Conservation (phyloP, 129 eudicot genomes). For the Kitagawia praeruptora region DNA sequence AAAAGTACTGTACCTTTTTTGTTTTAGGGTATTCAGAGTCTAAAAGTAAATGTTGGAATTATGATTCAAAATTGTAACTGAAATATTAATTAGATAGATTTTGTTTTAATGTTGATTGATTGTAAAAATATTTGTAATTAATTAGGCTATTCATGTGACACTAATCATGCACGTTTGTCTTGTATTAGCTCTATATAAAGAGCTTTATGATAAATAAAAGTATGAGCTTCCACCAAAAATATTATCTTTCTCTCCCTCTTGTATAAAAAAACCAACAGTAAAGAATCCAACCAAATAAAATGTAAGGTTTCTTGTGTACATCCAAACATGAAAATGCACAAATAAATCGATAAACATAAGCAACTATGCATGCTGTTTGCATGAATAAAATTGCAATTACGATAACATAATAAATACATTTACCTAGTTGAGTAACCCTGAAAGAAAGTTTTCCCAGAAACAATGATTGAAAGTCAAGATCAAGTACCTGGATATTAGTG, state of each 20-base stretch:
- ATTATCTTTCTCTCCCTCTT: too few species aligned
- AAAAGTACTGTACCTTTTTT: not conserved
- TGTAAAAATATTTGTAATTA: too few species aligned
- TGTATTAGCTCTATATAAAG: too few species aligned
- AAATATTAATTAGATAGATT: too few species aligned
- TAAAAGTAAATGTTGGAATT: not conserved
- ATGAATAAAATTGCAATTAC: not conserved
- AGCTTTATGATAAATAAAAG: too few species aligned
- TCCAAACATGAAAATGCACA: not conserved
- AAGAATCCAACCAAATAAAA: not conserved
- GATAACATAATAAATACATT: not conserved
- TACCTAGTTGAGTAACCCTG: not conserved
- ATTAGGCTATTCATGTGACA: too few species aligned
- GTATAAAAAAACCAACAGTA: too few species aligned
- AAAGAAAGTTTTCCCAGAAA: not conserved
- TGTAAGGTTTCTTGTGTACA: not conserved
- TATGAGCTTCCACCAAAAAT: too few species aligned
- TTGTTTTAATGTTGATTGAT: too few species aligned
- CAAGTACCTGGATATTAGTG: constrained; percentile 17
- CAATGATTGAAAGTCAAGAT: not conserved
- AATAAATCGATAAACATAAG: not conserved
- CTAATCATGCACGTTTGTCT: too few species aligned
- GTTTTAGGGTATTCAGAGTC: not conserved
- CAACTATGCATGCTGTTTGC: not conserved
- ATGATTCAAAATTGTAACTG: too few species aligned